A percentile compares a stretch with the other conserved stretches of the same genome.
phyloP scores from a whole-genome alignment of 2,329 filamentous ascomycete genomes.

The Trichoderma sp. region DNA sequence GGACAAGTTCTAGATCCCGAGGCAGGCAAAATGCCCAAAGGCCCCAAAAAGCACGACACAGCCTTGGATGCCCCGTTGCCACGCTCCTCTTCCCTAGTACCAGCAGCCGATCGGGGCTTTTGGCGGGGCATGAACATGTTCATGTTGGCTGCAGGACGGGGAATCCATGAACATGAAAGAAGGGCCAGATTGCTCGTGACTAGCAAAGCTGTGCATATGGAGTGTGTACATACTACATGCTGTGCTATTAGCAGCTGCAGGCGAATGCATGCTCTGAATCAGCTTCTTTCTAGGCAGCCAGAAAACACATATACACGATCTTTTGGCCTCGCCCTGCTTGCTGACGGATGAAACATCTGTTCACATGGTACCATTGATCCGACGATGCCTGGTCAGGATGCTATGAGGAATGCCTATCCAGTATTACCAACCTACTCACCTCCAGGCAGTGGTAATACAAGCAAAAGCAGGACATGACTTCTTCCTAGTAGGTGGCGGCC shows the following conservation, averaged over 20 bases:
- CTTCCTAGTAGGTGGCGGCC: conserved; percentile 17
- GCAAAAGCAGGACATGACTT: background rate
- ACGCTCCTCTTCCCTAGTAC: background rate
- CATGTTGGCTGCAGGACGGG: conserved; percentile 3
- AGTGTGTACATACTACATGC: background rate
- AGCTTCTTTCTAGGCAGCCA: background rate
- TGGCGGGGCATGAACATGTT: conserved; percentile 16
- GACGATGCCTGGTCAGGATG: too few species aligned
- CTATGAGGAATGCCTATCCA: too few species aligned
- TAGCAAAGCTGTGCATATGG: background rate
- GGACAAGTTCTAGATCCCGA: conserved; percentile 22
- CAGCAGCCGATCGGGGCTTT: background rate
- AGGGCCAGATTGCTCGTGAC: background rate
- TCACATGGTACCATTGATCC: too few species aligned
- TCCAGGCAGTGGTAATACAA: too few species aligned
- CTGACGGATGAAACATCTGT: conserved; percentile 14
- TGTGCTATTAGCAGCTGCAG: background rate
- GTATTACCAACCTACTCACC: too few species aligned
- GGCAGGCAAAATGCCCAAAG: conserved; percentile 1
- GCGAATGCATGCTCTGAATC: background rate
- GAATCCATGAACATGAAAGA: background rate
- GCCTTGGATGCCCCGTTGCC: background rate
- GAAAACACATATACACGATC: too few species aligned
- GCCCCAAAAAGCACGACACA: conserved; percentile 6
- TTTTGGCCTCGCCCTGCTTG: background rate